Evolutionary conservation across 1,284 basidiomycete species (phyloP), one percentile per base, ranked within the genome.

Genomic region (Cutaneotrichosporon cavernicola): DNA sequence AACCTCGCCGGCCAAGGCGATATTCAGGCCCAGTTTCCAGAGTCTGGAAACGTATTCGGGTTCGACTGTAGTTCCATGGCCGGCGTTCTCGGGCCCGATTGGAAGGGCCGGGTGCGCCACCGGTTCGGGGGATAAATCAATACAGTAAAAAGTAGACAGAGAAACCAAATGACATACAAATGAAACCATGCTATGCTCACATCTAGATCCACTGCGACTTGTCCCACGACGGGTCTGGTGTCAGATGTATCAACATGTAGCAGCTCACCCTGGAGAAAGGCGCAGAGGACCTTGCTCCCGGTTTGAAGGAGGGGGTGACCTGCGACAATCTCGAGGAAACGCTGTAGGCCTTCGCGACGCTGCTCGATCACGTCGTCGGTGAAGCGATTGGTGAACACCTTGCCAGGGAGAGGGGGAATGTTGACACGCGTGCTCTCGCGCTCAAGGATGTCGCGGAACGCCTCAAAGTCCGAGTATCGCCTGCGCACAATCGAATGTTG

Each of bases 391-490:
- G 92, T 94, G 81, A 96, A 96, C 56, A 95, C 79, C 81, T 99
- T 99, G 64, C 96, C 96, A 1, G 96, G 97, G 50, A 99, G 87
- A 26, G 92, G 87, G 0, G 96, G 96, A 74, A 99, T 98, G 81
- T 97, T 99, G 70, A 99, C 97, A 31, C 97, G 86, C 6, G 94
- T 97, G 11, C 89, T 91, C 82, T 99, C 96, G 70, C 94, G 88
- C 82, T 99, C 97, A 56, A 99, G 88, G 73, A 97, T 92, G 80
- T 99, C 96, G 58, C 95, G 88, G 84, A 99, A 99, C 7, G 96
- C 95, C 80, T 99, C 96, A 78, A 99, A 99, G 81, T 99, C 96
- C 56, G 93, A 97, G 80, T 99, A 99, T 58, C 97, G 90, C 62
- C 97, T 85, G 64, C 96, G 88, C 32, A 99, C 97, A 55, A 92